Percentiles rank a stretch among this genome's conserved stretches.
phyloP scores from a whole-genome alignment of 306 rosid genomes.

The Lathyrus oleraceus region DNA sequence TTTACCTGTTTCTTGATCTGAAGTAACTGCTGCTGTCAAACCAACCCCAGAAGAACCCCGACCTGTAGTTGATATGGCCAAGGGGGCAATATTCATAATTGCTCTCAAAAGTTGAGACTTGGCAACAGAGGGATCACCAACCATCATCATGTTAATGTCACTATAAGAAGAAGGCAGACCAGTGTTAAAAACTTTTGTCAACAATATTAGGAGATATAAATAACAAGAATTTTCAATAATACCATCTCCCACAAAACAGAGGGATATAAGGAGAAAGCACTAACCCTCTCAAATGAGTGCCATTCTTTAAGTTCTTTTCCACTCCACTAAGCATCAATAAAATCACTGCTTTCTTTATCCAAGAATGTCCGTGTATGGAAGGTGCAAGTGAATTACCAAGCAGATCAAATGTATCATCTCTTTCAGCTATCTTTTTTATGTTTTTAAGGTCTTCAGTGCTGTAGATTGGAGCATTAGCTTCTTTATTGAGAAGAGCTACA shows the following conservation, averaged over 20 bases:
- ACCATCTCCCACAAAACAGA: conserved; percentile 28
- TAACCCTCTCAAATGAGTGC: conserved; percentile 97
- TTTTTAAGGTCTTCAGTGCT: conserved; percentile 73
- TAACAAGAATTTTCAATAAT: conserved; percentile 4
- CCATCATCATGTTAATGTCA: conserved; percentile 99
- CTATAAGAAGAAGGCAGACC: conserved; percentile 46
- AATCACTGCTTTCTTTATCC: conserved; percentile 97
- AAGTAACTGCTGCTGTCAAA: conserved; percentile 97
- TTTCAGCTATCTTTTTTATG: conserved; percentile 82
- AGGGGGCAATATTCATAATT: conserved; percentile 91
- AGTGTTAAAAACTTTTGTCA: conserved; percentile 17
- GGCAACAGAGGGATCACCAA: conserved; percentile 99
- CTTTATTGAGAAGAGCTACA: conserved; percentile 92
- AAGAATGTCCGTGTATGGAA: conserved; percentile 91
- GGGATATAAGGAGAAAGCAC: conserved; percentile 38
- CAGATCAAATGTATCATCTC: conserved; percentile 84
- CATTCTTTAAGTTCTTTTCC: conserved; percentile 95
- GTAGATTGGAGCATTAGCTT: conserved; percentile 91
- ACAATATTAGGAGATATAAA: conserved; percentile 24
- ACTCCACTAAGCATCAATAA: conserved; percentile 94
- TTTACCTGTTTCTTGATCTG: conserved; percentile 98
- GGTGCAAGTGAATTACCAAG: conserved; percentile 98
- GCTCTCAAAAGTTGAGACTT: conserved; percentile 97
- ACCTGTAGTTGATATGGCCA: conserved; percentile 97
- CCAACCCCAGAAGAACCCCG: conserved; percentile 99